Base-by-base conservation (phyloP, 2,329 filamentous ascomycete species). In the Taxawa tesnikishii region DNA sequence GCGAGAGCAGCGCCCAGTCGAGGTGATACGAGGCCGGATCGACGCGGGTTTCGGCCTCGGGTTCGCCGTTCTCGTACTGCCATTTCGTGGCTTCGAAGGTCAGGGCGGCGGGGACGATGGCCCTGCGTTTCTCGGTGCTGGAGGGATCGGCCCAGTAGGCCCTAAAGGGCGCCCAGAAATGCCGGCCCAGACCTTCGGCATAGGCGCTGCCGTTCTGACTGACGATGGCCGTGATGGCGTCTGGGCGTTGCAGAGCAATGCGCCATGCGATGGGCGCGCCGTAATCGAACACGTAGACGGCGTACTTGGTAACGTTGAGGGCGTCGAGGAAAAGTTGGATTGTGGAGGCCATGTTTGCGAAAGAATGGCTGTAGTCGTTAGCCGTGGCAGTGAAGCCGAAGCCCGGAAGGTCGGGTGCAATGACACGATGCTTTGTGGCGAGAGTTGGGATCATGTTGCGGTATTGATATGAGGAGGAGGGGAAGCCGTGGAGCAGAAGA, bases 201-300 rank as follows among this genome's bases (percentile, higher is more conserved):
- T 75, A 77, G 10, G 71, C 70, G 41, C 76, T 78, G 25, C 70
- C 73, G 43, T 75, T 75, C 42, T 77, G 72, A 3, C 61, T 56
- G 34, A 76, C 58, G 39, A 76, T 68, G 10, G 68, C 66, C 23
- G 56, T 54, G 32, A 75, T 53, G 8, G 56, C 53, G 1, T 62
- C 48, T 0, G 67, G 65, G 3, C 63, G 54, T 26, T 60, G 40
- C 2, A 73, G 55, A 0, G 70, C 70, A 2, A 75, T 54, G 3
- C 69, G 62, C 15, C 74, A 51, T 1, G 62, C 71, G 0, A 60
- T 58, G 0, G 73, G 71, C 0, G 70, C 68, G 31, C 73, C 73
- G 46, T 76, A 76, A 55, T 77, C 72, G 46, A 77, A 76, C 39
- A 76, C 62, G 48, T 75, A 78, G 16, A 73, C 49, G 10, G 65